Conservation (phyloP, 768 basidiomycete genomes). For the Xerocomellus amylosporus region DNA sequence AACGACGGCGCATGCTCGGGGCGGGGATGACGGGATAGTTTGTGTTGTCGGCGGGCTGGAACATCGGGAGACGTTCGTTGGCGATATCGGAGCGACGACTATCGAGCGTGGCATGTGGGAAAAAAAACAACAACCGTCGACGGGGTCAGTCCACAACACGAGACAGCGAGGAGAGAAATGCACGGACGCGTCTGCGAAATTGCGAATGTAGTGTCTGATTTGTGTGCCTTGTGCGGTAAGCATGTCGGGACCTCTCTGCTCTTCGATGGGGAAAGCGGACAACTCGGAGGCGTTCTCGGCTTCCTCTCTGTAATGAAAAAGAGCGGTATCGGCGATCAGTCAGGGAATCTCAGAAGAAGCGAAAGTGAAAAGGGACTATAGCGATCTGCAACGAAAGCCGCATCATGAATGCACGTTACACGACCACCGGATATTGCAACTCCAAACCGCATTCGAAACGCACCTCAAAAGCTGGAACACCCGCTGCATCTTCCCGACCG, state of each 20-base stretch:
- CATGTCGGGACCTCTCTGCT: conserved; percentile 46
- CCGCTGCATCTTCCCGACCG: conserved; percentile 86
- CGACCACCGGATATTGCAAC: not conserved
- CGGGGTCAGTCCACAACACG: not conserved
- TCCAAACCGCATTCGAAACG: conserved; percentile 24
- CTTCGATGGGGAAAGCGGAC: conserved; percentile 34
- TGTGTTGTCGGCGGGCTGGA: conserved; percentile 35
- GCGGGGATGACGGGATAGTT: conserved; percentile 51
- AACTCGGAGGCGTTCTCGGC: conserved; percentile 77
- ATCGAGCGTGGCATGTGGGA: not conserved
- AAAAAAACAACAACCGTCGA: not conserved
- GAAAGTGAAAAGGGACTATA: not conserved
- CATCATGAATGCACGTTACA: not conserved
- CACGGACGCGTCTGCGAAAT: conserved; percentile 75
- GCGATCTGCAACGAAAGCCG: not conserved
- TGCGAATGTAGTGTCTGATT: conserved; percentile 60
- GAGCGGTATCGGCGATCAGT: not conserved
- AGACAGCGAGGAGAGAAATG: not conserved
- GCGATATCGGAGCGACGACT: conserved; percentile 70
- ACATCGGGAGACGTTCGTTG: conserved; percentile 73
- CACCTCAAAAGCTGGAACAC: conserved; percentile 89
- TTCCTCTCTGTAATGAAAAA: conserved; percentile 54
- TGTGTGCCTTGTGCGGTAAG: conserved; percentile 62
- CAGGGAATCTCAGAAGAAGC: not conserved
- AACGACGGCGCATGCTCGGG: conserved; percentile 56